Evolutionary conservation across 1,139 yeast species (phyloP).

Genomic region (Magnusiomyces suaveolens): DNA sequence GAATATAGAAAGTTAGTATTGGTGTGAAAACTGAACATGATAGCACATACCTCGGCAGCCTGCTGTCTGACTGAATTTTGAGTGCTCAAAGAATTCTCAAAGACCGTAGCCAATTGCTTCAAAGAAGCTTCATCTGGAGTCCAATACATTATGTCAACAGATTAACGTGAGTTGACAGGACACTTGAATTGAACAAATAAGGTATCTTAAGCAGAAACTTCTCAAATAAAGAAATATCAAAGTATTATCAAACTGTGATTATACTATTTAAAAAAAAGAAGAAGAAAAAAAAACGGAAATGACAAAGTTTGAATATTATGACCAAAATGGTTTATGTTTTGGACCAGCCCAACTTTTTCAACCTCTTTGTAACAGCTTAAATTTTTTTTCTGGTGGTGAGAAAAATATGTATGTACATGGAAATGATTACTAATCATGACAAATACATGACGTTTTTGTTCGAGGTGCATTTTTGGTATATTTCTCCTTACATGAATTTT

Average conservation of each 20-base stretch:
- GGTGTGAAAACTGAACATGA: background rate
- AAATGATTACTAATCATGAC: no score
- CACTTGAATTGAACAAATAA: conserved; percentile 7
- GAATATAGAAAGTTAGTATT: background rate
- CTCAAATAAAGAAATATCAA: no score
- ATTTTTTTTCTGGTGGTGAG: no score
- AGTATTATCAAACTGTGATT: no score
- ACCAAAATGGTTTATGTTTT: background rate
- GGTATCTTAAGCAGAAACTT: no score
- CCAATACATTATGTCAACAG: conserved; percentile 36
- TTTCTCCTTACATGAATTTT: no score
- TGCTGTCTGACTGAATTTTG: conserved; percentile 44
- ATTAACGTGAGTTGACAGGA: background rate
- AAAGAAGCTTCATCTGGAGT: conserved; percentile 52
- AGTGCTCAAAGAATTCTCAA: conserved; percentile 58
- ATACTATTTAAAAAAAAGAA: background rate
- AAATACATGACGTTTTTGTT: no score
- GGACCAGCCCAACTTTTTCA: background rate
- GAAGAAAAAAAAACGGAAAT: background rate
- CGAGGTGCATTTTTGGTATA: no score
- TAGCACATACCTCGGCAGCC: conserved; percentile 34
- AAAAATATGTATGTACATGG: no score
- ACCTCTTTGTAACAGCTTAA: background rate
- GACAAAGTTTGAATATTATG: no score
- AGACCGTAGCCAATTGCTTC: conserved; percentile 51